These are phyloP conservation scores for Cytospora piceae DNA, from an alignment of 2,329 filamentous ascomycete species.

Conservation along the genomic window DNA sequence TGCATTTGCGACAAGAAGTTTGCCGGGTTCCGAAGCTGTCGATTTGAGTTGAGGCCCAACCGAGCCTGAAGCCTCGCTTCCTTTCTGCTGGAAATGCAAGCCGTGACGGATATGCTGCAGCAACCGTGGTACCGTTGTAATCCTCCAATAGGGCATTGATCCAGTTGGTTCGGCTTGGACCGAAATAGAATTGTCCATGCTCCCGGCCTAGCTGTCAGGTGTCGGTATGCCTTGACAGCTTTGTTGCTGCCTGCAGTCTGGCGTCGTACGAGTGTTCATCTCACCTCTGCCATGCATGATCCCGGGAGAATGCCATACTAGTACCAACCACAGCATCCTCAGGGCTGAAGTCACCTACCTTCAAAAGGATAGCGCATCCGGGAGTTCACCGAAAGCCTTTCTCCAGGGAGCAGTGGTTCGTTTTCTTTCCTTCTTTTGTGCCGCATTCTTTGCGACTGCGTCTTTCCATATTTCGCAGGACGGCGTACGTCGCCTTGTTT, in stretches of 20 bases:
- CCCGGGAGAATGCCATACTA: neutral
- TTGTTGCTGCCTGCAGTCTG: neutral
- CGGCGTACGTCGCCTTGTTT: constrained; percentile 34
- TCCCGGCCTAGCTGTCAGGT: constrained; percentile 1
- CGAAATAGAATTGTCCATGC: constrained; percentile 15
- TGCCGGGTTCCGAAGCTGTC: constrained; percentile 25
- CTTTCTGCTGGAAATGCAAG: constrained; percentile 17
- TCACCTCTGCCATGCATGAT: neutral
- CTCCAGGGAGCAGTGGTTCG: neutral
- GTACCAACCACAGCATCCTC: neutral
- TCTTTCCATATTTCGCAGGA: constrained; percentile 25
- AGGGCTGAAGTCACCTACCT: neutral
- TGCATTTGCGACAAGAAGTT: constrained; percentile 11
- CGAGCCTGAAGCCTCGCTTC: constrained; percentile 13
- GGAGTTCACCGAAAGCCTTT: neutral
- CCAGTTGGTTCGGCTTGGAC: neutral
- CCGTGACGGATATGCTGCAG: constrained; percentile 2
- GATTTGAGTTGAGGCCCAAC: constrained; percentile 15
- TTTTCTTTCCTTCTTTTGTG: neutral
- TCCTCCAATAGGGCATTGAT: constrained; percentile 18
- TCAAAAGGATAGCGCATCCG: neutral
- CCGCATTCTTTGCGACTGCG: neutral
- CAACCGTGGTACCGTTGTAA: constrained; percentile 8
- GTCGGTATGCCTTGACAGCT: constrained; percentile 11
- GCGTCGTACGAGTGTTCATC: neutral